Conservation (phyloP, 495 filamentous ascomycete species). For the Parathielavia hyrcaniae region DNA sequence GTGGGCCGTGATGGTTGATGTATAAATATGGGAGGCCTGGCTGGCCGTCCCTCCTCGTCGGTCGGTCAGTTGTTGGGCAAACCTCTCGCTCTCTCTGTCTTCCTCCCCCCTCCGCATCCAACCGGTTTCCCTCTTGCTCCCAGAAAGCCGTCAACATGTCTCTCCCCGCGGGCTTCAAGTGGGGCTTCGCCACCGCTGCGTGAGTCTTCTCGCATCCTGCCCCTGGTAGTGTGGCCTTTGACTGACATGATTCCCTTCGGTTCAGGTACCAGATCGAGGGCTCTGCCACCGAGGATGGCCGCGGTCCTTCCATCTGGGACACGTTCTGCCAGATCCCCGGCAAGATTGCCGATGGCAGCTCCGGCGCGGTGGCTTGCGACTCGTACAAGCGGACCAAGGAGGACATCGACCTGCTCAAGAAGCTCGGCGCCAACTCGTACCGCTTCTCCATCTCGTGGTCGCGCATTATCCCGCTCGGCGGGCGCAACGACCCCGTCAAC, state of each 20-base stretch:
- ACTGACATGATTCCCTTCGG: neutral
- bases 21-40: slow-evolving; percentile 26
- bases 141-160: slow-evolving; percentile 35
- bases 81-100: slow-evolving; percentile 6
- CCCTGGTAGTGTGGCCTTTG: neutral
- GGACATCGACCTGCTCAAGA: slow-evolving; percentile 67
- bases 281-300: slow-evolving; percentile 58
- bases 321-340: slow-evolving; percentile 66
- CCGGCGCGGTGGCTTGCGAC: slow-evolving; percentile 66
- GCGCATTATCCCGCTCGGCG: slow-evolving; percentile 62
- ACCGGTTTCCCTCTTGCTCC: neutral
- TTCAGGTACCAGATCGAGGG: slow-evolving; percentile 72
- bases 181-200: slow-evolving; percentile 78
- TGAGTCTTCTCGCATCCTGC: slow-evolving; percentile 34
- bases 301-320: slow-evolving; percentile 71
- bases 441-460: slow-evolving; percentile 74
- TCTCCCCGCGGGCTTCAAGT: slow-evolving; percentile 68
- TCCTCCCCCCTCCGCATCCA: neutral
- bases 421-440: slow-evolving; percentile 57
- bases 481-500: slow-evolving; percentile 57
- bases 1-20: slow-evolving; percentile 12
- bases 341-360: slow-evolving; percentile 65
- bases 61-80: neutral
- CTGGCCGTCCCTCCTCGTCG: neutral
- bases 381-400: slow-evolving; percentile 67